A percentile compares a stretch with the other conserved stretches of the same genome.
These are phyloP conservation scores for Sequoiadendron giganteum DNA, from an alignment of 75 land plant genomes.

Conservation along the genomic window DNA sequence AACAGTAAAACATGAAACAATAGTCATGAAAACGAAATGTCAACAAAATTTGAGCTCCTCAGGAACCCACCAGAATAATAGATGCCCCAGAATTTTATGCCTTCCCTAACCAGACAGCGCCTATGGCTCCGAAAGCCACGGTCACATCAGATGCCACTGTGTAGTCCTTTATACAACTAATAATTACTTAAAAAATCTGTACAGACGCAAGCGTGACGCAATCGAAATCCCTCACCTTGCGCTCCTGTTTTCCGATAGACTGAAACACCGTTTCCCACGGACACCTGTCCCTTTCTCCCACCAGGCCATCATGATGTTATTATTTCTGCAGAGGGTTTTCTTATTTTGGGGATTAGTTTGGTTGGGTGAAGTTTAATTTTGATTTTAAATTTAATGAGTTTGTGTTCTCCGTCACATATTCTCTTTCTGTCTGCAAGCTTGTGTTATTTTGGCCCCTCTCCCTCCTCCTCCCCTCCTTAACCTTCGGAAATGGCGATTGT, in stretches of 20 bases:
- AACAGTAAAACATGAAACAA: background rate
- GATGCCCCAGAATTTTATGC: background rate
- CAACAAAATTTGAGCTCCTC: background rate
- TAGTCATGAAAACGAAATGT: background rate
- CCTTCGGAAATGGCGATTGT: slow-evolving; percentile 11
- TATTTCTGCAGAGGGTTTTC: background rate
- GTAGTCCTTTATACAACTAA: background rate
- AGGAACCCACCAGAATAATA: background rate
- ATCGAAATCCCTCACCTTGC: slow-evolving; percentile 6
- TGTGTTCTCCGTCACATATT: slow-evolving; percentile 1
- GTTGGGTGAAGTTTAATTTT: background rate
- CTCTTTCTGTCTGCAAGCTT: background rate
- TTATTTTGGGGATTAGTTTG: background rate
- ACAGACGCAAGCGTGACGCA: background rate
- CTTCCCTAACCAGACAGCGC: background rate
- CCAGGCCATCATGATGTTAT: slow-evolving; percentile 8
- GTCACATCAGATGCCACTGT: background rate
- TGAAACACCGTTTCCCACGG: slow-evolving; percentile 4
- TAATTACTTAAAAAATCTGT: background rate
- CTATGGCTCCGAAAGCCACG: background rate
- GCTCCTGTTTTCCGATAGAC: slow-evolving; percentile 3
- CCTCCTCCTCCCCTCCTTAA: background rate
- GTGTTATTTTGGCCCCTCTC: background rate
- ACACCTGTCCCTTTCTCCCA: slow-evolving; percentile 7
- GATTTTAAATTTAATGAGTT: background rate